Base-by-base conservation (phyloP, 1,284 basidiomycete species). In the Cystobasidium sp. region DNA sequence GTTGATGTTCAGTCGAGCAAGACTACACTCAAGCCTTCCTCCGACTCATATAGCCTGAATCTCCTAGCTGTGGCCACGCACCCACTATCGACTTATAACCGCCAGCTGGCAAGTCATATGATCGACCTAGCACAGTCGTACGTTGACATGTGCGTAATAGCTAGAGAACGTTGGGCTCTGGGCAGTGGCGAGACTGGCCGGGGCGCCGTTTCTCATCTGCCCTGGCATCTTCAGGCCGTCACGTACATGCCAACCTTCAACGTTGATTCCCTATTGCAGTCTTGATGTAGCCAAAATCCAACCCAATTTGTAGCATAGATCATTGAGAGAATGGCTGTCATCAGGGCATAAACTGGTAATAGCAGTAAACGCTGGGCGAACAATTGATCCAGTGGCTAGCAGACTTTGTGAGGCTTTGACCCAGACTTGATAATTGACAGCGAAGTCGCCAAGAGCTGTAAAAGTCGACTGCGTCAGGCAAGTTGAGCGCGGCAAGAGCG, bases 71-170 rank as follows among this genome's bases (percentile, higher is more conserved):
- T 73, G 1, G 63, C 70, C 37, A 46, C 73, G 1, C 71, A 76
- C n/a, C 70, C 72, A 1, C 18, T 76, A n/a, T 78, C 78, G 39
- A 62, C 64, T 16, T 75, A 77, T 64, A 53, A 49, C 41, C 74
- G 61, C 8, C 56, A 73, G 14, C 76, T 79, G 41, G 52, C 20
- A 1, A 56, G 63, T 9, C 75, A 77, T 31, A 69, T 77, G 55
- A 39, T 22, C 20, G 78, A 79, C 51, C 63, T 79, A 1, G 49
- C 73, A 9, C 75, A 76, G 56, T 79, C 74, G 59, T 78, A 73
- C 44, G 63, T 67, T 18, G 78, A 79, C 66, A 62, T 79, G 3
- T 73, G 68, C 0, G 69, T 75, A 31, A 62, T 79, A 16, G 77
- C 71, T 0, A 61, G 68, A 20, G 73, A 69, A 41, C 24, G 78